Evolutionary conservation across 176 grass and related monocot genomes (phyloP).

Genomic region (Oryza longistaminata): DNA sequence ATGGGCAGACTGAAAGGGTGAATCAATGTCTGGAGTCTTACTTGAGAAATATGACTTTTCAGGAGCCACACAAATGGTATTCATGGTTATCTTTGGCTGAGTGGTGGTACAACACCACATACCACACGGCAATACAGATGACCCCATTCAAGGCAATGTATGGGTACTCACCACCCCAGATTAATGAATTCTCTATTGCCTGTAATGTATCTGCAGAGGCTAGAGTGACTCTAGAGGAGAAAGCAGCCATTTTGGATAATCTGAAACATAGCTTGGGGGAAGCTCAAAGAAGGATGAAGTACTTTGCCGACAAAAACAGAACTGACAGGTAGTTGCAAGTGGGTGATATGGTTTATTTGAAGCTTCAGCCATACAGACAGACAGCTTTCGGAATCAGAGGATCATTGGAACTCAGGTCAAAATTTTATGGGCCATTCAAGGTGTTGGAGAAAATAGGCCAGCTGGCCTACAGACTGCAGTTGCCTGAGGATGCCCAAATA

Average conservation of each 20-base stretch:
- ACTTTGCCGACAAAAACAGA: background rate
- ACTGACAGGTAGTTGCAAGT: background rate
- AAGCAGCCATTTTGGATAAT: background rate
- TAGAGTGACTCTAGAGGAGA: background rate
- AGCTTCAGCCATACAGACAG: background rate
- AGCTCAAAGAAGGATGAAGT: background rate
- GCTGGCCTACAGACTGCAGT: no score
- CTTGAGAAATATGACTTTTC: background rate
- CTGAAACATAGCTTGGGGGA: background rate
- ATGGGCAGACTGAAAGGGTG: background rate
- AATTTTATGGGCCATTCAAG: no score
- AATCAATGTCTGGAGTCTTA: background rate
- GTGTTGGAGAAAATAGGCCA: no score
- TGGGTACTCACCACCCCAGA: background rate
- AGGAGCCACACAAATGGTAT: background rate
- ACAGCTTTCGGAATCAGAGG: background rate
- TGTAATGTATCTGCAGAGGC: background rate
- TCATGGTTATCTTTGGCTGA: background rate
- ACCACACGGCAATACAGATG: background rate
- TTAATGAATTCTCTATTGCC: background rate
- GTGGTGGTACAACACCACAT: background rate
- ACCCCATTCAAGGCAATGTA: background rate
- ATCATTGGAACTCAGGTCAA: no score
- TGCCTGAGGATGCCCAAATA: no score
- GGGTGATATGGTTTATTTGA: background rate